Evolutionary conservation across 257 asterid species (phyloP).

Genomic region (Linaria vulgaris): DNA sequence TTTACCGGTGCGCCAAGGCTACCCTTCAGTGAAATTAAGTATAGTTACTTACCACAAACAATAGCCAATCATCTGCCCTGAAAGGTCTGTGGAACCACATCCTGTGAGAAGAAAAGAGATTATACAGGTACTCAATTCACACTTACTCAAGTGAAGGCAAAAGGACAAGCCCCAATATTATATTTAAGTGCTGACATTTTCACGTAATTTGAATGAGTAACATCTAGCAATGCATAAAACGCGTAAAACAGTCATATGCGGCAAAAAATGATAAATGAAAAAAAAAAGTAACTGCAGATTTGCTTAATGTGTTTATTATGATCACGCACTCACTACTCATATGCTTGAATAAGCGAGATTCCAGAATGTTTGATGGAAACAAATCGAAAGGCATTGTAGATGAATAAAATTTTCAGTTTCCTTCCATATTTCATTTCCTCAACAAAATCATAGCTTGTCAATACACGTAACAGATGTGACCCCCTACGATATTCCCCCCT

Average conservation of each 20-base stretch:
- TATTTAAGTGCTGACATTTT: not conserved
- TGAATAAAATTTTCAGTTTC: too few species aligned
- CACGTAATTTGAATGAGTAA: slow-evolving; percentile 7
- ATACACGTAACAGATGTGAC: too few species aligned
- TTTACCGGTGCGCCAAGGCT: too few species aligned
- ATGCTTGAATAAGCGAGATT: slow-evolving; percentile 3
- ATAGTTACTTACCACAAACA: slow-evolving; percentile 72
- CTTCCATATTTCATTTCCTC: too few species aligned
- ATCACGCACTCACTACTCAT: not conserved
- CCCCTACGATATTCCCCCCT: too few species aligned
- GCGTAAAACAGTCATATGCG: not conserved
- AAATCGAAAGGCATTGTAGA: too few species aligned
- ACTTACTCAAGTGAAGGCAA: slow-evolving; percentile 7
- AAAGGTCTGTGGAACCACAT: slow-evolving; percentile 92
- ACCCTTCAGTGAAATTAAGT: too few species aligned
- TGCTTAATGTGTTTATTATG: not conserved
- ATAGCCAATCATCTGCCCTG: slow-evolving; percentile 95
- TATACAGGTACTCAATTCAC: slow-evolving; percentile 16
- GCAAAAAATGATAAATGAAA: too few species aligned
- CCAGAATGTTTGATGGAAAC: too few species aligned
- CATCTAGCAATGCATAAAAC: slow-evolving; percentile 3
- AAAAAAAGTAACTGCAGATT: not conserved
- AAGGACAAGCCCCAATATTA: slow-evolving; percentile 5
- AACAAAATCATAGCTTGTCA: too few species aligned
- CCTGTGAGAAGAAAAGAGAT: slow-evolving; percentile 48